Evolutionary conservation across 2,329 filamentous ascomycete species (phyloP).

Genomic region (Clonostachys sp.): DNA sequence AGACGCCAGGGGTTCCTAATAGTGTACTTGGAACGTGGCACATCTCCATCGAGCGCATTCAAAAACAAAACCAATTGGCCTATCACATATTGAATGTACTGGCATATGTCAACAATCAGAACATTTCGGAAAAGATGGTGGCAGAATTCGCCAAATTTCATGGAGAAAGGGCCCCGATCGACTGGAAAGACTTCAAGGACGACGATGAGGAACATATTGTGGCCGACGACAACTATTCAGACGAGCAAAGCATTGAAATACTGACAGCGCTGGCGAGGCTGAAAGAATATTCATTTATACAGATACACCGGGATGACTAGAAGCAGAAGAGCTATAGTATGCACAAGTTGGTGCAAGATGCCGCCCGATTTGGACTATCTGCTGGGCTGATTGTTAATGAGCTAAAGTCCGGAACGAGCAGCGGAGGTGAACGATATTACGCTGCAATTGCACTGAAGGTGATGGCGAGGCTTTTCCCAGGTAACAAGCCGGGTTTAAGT

Average conservation of each 20-base stretch:
- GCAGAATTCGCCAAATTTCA: neutral
- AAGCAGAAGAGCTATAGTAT: conserved; percentile 15
- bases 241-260: neutral
- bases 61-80: neutral
- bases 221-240: neutral
- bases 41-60: neutral
- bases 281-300: conserved; percentile 24
- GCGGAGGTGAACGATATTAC: too few species aligned
- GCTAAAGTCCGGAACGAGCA: too few species aligned
- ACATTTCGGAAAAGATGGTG: neutral
- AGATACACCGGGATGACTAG: conserved; percentile 1
- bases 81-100: neutral
- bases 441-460: too few species aligned
- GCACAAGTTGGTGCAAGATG: conserved; percentile 22
- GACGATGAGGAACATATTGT: neutral
- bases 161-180: neutral
- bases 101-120: neutral
- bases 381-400: too few species aligned
- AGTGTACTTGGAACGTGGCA: neutral
- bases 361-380: conserved; percentile 8
- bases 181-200: neutral
- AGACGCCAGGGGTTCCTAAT: neutral
- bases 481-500: too few species aligned
- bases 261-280: conserved; percentile 15
- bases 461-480: too few species aligned